A percentile compares a stretch with the other conserved stretches of the same genome.
These are phyloP conservation scores for Acanthamoeba divionensis DNA, from an alignment of 208 protist genomes.

Conservation along the genomic window DNA sequence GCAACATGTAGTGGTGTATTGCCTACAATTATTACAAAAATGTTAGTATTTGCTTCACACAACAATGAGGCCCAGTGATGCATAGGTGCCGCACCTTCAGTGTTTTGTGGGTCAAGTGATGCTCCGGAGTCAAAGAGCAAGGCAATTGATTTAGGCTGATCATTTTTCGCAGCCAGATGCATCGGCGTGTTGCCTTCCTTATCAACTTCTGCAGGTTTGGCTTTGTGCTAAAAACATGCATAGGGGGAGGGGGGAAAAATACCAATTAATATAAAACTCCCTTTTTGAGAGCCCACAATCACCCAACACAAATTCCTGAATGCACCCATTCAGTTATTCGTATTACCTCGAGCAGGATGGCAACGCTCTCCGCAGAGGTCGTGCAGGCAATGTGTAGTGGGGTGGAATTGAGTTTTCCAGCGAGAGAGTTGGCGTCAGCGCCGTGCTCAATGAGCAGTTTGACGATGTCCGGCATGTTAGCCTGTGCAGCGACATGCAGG, in stretches of 20 bases:
- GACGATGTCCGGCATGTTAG: slow-evolving; percentile 10
- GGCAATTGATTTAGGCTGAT: slow-evolving; percentile 26
- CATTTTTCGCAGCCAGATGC: slow-evolving; percentile 12
- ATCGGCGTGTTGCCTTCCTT: slow-evolving; percentile 48
- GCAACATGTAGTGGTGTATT: slow-evolving; percentile 32
- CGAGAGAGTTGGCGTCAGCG: slow-evolving; percentile 1
- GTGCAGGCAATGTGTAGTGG: slow-evolving; percentile 18
- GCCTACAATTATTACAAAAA: too few relatives aligned
- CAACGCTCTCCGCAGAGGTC: not conserved
- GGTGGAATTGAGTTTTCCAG: not conserved
- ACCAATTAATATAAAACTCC: too few relatives aligned
- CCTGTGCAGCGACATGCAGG: slow-evolving; percentile 5
- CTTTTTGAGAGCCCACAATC: too few relatives aligned
- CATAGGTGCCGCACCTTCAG: too few relatives aligned
- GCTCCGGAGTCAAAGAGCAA: not conserved
- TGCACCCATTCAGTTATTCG: not conserved
- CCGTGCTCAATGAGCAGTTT: not conserved
- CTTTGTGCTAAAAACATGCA: slow-evolving; percentile 13
- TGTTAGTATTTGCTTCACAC: too few relatives aligned
- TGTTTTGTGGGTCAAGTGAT: not conserved
- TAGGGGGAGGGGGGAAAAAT: not conserved
- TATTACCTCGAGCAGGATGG: not conserved
- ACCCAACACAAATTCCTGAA: too few relatives aligned
- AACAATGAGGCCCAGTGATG: too few relatives aligned
- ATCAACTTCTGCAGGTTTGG: not conserved